A percentile compares a stretch with the other conserved stretches of the same genome.
phyloP scores from a whole-genome alignment of 805 yeast species.

The Starmerella lactis-condensi region DNA sequence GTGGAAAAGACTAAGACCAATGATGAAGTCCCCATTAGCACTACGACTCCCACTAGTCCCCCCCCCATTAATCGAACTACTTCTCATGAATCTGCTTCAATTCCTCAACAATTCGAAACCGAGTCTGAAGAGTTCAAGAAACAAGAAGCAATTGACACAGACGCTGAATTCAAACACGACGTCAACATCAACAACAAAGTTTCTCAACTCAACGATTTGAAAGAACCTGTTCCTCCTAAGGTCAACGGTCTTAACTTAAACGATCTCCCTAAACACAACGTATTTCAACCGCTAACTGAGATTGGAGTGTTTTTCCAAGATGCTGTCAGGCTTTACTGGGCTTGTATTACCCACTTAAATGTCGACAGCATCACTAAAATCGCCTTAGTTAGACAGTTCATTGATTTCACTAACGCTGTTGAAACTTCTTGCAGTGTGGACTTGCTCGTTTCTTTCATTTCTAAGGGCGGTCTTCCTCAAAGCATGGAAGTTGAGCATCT shows the following conservation, averaged over 20 bases:
- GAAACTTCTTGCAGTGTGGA: slow-evolving; percentile 2
- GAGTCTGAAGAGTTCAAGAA: background rate
- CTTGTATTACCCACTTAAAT: slow-evolving; percentile 1
- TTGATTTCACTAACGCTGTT: slow-evolving; percentile 3
- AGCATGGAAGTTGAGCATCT: slow-evolving; percentile 15
- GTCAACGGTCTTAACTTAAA: too few relatives aligned
- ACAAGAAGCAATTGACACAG: background rate
- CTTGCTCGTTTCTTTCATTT: slow-evolving; percentile 3
- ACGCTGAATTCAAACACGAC: background rate
- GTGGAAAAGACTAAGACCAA: background rate
- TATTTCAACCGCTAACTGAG: slow-evolving; percentile 1
- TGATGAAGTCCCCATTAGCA: background rate
- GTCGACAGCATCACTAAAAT: slow-evolving; percentile 5
- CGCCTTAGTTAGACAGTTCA: slow-evolving; percentile 1
- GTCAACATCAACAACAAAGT: background rate
- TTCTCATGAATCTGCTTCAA: too few relatives aligned
- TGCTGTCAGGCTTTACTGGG: slow-evolving; percentile 7
- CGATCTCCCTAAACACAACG: background rate
- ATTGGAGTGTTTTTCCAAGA: background rate
- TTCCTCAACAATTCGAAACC: too few relatives aligned
- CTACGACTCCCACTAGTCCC: too few relatives aligned
- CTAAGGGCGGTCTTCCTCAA: background rate
- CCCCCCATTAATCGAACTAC: too few relatives aligned
- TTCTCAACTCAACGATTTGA: background rate
- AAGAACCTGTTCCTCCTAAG: background rate